A percentile compares a stretch with the other conserved stretches of the same genome.
Conservation (phyloP, 371 early-diverging fungal genomes). For the Entomophthora muscae region DNA sequence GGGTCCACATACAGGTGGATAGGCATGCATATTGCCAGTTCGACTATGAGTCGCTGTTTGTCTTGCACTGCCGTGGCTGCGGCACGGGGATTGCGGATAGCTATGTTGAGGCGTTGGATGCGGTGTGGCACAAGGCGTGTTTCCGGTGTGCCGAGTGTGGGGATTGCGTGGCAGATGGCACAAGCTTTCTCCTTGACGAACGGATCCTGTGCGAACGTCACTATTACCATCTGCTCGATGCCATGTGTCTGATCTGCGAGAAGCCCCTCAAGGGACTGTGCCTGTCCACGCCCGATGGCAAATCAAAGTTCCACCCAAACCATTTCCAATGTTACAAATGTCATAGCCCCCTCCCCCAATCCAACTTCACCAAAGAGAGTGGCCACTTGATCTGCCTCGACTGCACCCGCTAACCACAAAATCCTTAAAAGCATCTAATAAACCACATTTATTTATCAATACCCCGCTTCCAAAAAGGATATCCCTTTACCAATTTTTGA, state of each 20-base stretch:
- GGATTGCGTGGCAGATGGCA: neutral
- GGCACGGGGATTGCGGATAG: neutral
- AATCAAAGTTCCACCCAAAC: neutral
- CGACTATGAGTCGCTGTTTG: neutral
- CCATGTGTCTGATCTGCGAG: neutral
- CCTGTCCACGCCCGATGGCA: neutral
- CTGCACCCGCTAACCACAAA: neutral
- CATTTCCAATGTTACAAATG: neutral
- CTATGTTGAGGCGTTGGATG: neutral
- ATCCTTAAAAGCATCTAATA: too few relatives aligned
- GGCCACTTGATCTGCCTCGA: neutral
- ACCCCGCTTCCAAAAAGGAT: too few relatives aligned
- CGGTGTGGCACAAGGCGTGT: neutral
- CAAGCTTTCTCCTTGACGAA: neutral
- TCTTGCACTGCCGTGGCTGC: neutral
- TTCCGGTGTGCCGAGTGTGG: neutral
- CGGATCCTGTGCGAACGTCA: neutral
- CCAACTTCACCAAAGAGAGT: neutral
- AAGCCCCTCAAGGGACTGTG: neutral
- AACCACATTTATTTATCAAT: too few relatives aligned
- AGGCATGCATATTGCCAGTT: neutral
- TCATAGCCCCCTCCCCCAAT: neutral
- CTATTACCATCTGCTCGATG: neutral
- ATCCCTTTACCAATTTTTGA: too few relatives aligned
- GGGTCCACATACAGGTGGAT: too few relatives aligned